Base-by-base conservation (phyloP, 495 filamentous ascomycete species). In the Penicillium canescens region DNA sequence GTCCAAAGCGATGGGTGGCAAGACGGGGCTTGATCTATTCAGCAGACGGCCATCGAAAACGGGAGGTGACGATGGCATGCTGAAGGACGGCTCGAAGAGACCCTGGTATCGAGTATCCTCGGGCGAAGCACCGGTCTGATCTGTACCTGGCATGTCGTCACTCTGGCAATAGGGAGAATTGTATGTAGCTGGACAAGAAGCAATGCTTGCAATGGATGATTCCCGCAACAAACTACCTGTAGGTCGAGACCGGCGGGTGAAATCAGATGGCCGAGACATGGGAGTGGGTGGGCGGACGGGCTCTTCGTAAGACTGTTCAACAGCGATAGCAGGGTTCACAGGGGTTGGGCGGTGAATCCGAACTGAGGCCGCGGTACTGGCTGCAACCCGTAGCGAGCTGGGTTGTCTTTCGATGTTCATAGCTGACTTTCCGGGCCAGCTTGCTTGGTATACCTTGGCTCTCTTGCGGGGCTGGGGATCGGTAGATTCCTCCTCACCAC, bases 361-460 rank as follows among this genome's bases (percentile, higher is more conserved):
- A 51, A 96, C 79, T 7, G 92, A 95, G 14, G 89, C 89, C 28
- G 91, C 84, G 13, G 90, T 93, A 66, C 90, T 94, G 16, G 92
- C 92, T 56, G 88, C 85, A 10, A 96, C 90, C 48, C 92, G 80
- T n/a, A 96, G 74, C 6, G 91, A 95, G 35, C 90, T 88, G 16
- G 85, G 81, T 42, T 83, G 84, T 24, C 82, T 77, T 38, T 85
- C 88, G 61, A 78, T 78, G 47, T 78, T 78, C 55, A 94, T 84
- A 6, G 86, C 81, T 6, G 83, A 79, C 41, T 83, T 86, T 26
- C 82, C 83, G 36, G 78, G 85, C 72, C 85, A 84, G 34, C 87
- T 82, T 4, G 86, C 82, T 63, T 85, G 83, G 21, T 80, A 88
- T 21, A 87, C 73, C 58, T 86, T 90, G 16, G 89, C 92, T 60